phyloP scores from a whole-genome alignment of 2,329 filamentous ascomycete genomes.

The Colletotrichum brevisporum region DNA sequence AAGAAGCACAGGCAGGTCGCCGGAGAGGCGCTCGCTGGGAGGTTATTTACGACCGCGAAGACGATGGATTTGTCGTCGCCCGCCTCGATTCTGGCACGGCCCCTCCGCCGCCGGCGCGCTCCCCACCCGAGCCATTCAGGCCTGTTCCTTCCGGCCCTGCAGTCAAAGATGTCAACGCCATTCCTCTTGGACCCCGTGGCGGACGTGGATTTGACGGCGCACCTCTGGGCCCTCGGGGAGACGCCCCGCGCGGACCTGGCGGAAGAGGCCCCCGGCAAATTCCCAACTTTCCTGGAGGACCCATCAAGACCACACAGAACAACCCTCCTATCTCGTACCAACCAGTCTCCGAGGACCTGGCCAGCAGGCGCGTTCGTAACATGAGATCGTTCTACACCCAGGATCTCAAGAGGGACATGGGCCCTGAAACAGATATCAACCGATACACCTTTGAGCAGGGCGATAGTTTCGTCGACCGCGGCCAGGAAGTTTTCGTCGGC shows the following conservation, averaged over 20 bases:
- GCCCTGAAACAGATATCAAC: conserved; percentile 68
- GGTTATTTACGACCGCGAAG: conserved; percentile 75
- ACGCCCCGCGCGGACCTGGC: conserved; percentile 50
- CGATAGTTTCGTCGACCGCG: conserved; percentile 78
- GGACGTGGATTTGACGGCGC: conserved; percentile 38
- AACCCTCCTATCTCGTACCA: conserved; percentile 60
- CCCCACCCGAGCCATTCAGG: conserved; percentile 33
- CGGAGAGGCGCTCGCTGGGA: conserved; percentile 74
- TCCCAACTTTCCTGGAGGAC: conserved; percentile 42
- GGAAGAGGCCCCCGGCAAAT: conserved; percentile 38
- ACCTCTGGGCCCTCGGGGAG: conserved; percentile 56
- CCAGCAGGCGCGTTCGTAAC: conserved; percentile 73
- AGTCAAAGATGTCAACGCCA: conserved; percentile 49
- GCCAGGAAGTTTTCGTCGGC: conserved; percentile 77
- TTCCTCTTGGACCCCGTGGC: conserved; percentile 53
- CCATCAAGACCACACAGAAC: conserved; percentile 55
- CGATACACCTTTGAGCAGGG: conserved; percentile 81
- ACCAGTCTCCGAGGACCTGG: conserved; percentile 76
- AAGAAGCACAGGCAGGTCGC: conserved; percentile 65
- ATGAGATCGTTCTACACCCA: conserved; percentile 64
- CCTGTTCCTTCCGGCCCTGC: conserved; percentile 35
- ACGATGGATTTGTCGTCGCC: conserved; percentile 68
- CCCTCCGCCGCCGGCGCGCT: conserved; percentile 21
- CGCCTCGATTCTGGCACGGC: conserved; percentile 57
- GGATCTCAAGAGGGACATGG: conserved; percentile 57